Evolutionary conservation across 2,329 filamentous ascomycete species (phyloP).

Genomic region (Curvularia sp.): DNA sequence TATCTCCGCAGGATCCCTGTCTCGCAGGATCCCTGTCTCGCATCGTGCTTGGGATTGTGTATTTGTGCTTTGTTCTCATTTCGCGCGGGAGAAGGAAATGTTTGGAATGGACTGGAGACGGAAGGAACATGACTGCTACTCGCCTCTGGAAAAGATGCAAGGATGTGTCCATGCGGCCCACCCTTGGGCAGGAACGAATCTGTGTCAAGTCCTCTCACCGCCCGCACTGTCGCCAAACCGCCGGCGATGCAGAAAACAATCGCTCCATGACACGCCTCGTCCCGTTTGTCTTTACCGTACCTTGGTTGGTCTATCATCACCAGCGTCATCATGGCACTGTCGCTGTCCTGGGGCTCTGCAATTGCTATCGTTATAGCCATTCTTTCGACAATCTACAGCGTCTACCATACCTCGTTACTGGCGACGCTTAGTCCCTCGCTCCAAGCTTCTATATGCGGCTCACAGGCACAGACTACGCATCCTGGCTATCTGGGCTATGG

Average conservation of each 20-base stretch:
- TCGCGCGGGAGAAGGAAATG: background rate
- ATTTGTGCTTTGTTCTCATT: background rate
- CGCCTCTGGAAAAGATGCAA: background rate
- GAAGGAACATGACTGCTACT: background rate
- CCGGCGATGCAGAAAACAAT: conserved; percentile 8
- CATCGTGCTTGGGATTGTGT: background rate
- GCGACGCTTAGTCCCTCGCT: conserved; percentile 3
- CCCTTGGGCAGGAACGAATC: conserved; percentile 10
- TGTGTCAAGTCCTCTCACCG: conserved; percentile 13
- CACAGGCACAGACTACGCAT: conserved; percentile 12
- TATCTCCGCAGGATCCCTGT: background rate
- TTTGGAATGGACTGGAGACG: background rate
- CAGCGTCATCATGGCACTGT: conserved; percentile 8
- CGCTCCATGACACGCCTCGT: background rate
- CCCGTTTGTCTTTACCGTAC: background rate
- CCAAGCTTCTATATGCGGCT: conserved; percentile 9
- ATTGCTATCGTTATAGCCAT: conserved; percentile 12
- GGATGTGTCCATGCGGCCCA: conserved; percentile 1
- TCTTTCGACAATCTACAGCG: conserved; percentile 4
- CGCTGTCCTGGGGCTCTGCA: background rate
- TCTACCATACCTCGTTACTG: background rate
- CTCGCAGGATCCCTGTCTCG: background rate
- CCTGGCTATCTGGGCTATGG: conserved; percentile 34
- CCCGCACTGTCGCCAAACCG: conserved; percentile 7
- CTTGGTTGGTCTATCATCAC: background rate